phyloP scores from a whole-genome alignment of 805 yeast species.

The Wickerhamomyces pijperi region DNA sequence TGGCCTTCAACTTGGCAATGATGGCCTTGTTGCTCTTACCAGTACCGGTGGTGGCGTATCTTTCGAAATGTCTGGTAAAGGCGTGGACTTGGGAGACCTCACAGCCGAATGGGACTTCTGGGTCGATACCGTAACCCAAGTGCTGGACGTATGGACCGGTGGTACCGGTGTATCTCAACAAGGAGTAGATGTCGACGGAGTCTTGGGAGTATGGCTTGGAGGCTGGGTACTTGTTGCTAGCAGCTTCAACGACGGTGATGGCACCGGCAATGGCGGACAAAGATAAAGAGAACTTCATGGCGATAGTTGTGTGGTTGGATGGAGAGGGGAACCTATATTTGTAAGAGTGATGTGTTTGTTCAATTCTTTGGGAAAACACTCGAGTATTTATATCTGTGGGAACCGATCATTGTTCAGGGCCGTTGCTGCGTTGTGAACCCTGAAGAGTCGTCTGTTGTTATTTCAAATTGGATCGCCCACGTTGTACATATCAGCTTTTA shows the following conservation, averaged over 20 bases:
- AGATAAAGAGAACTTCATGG: not conserved
- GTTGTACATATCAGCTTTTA: too few relatives aligned
- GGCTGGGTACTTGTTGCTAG: not conserved
- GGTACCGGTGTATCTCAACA: constrained; percentile 40
- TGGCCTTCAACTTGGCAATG: constrained; percentile 24
- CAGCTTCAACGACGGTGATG: not conserved
- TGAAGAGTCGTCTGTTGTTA: too few relatives aligned
- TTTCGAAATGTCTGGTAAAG: constrained; percentile 69
- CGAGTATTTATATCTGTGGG: too few relatives aligned
- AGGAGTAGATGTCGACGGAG: constrained; percentile 10
- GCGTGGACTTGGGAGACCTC: constrained; percentile 56
- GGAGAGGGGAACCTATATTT: too few relatives aligned
- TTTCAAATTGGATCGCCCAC: too few relatives aligned
- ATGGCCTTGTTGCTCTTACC: constrained; percentile 13
- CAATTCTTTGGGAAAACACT: too few relatives aligned
- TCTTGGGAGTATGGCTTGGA: constrained; percentile 12
- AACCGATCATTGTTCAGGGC: too few relatives aligned
- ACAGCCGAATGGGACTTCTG: constrained; percentile 38
- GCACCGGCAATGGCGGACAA: not conserved
- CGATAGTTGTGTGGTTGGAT: too few relatives aligned
- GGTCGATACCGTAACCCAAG: constrained; percentile 41
- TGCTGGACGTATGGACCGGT: constrained; percentile 43
- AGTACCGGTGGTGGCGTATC: constrained; percentile 48
- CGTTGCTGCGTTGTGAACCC: too few relatives aligned
- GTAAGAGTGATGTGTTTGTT: too few relatives aligned